Conservation (phyloP, 148 eudicot genomes). For the Bassia scoparia region DNA sequence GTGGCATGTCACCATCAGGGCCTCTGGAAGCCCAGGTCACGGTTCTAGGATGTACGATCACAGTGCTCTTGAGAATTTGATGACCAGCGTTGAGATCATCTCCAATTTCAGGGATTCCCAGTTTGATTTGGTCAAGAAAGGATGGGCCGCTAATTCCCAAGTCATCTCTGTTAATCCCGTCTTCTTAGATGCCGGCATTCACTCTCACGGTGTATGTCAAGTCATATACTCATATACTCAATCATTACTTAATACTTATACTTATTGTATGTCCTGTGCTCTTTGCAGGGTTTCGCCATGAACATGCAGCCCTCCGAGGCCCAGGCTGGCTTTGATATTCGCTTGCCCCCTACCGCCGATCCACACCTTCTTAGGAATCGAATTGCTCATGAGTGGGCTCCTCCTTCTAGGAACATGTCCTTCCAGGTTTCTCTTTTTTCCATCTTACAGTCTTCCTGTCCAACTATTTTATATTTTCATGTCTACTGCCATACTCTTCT, state of each 20-base stretch:
- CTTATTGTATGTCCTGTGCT: background rate
- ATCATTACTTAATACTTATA: background rate
- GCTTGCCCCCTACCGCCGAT: constrained; percentile 70
- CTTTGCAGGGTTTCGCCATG: constrained; percentile 91
- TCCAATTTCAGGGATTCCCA: constrained; percentile 59
- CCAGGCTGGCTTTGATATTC: constrained; percentile 76
- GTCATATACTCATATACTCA: background rate
- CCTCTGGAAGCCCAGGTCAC: constrained; percentile 64
- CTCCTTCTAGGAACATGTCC: constrained; percentile 80
- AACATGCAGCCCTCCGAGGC: constrained; percentile 98
- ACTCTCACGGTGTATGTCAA: constrained; percentile 39
- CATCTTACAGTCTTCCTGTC: no score
- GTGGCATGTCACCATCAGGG: constrained; percentile 72
- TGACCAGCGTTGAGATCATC: constrained; percentile 70
- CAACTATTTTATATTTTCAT: no score
- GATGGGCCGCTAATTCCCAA: constrained; percentile 55
- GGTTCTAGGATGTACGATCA: constrained; percentile 75
- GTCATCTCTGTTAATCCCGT: constrained; percentile 86
- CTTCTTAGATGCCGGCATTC: constrained; percentile 68
- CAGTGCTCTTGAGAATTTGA: constrained; percentile 78
- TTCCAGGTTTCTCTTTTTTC: constrained; percentile 57
- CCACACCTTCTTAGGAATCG: constrained; percentile 54
- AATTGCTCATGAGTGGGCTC: constrained; percentile 92
- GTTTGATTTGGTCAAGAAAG: constrained; percentile 73
- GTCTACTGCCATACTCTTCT: background rate